These are phyloP conservation scores for Peziza echinospora DNA, from an alignment of 495 filamentous ascomycete species.

Conservation along the genomic window DNA sequence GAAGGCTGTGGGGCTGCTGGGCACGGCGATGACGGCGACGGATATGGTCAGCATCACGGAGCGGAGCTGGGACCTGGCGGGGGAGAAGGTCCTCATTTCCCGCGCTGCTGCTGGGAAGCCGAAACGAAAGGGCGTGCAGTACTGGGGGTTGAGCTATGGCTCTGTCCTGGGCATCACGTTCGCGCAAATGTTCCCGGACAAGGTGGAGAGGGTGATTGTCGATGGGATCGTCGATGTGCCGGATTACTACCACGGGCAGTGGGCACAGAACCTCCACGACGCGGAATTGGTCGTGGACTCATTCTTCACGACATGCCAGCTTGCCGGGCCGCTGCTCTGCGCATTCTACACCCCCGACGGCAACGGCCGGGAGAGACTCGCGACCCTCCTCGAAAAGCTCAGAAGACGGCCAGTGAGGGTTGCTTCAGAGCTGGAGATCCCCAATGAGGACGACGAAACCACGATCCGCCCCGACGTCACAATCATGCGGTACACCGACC, in stretches of 20 bases:
- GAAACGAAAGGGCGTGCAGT: conserved; percentile 25
- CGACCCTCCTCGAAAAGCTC: too few relatives aligned
- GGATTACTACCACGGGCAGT: conserved; percentile 28
- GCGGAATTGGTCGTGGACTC: conserved; percentile 30
- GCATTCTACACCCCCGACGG: conserved; percentile 24
- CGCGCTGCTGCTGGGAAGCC: conserved; percentile 22
- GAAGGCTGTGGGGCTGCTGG: conserved; percentile 3
- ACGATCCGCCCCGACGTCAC: conserved; percentile 27
- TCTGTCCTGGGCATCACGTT: conserved; percentile 32
- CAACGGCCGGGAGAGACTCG: conserved; percentile 13
- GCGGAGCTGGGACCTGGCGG: conserved; percentile 8
- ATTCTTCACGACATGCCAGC: conserved; percentile 33
- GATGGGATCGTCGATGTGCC: conserved; percentile 28
- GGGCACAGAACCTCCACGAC: conserved; percentile 30
- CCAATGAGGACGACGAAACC: conserved; percentile 24
- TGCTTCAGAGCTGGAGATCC: conserved; percentile 24
- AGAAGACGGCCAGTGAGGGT: conserved; percentile 24
- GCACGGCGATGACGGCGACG: conserved; percentile 13
- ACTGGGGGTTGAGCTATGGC: conserved; percentile 36
- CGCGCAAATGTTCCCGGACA: conserved; percentile 28
- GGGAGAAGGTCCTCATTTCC: background rate
- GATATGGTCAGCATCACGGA: conserved; percentile 17
- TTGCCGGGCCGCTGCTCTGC: conserved; percentile 28
- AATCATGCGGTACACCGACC: conserved; percentile 20
- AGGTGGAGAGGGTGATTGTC: conserved; percentile 27